Evolutionary conservation across 768 basidiomycete genomes (phyloP).

Genomic region (Nidularia sp.): DNA sequence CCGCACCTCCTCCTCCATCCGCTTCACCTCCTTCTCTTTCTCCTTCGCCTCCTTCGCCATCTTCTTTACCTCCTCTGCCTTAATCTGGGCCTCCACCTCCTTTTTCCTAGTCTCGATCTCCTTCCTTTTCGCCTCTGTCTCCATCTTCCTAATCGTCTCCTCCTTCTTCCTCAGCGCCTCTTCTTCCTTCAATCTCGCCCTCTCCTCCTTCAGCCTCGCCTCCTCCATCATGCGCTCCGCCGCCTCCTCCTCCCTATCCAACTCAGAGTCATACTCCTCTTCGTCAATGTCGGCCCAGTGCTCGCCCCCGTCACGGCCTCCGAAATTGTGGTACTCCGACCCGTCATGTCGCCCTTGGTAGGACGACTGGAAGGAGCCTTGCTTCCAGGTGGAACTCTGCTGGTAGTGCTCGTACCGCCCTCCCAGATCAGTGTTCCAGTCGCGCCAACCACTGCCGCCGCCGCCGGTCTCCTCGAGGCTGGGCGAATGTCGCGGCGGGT

Average conservation of each 20-base stretch:
- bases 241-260: slow-evolving; percentile 7
- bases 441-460: not conserved
- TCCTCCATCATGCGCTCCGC: not conserved
- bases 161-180: slow-evolving; percentile 12
- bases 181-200: slow-evolving; percentile 14
- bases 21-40: slow-evolving; percentile 9
- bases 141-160: slow-evolving; percentile 26
- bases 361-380: slow-evolving; percentile 84
- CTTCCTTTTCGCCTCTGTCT: slow-evolving; percentile 26
- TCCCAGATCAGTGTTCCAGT: no score
- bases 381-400: slow-evolving; percentile 87
- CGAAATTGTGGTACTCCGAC: slow-evolving; percentile 28
- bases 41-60: slow-evolving; percentile 42
- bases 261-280: slow-evolving; percentile 14
- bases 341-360: slow-evolving; percentile 59
- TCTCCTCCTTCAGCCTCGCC: slow-evolving; percentile 13
- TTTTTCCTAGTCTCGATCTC: slow-evolving; percentile 6
- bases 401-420: slow-evolving; percentile 12
- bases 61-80: slow-evolving; percentile 28
- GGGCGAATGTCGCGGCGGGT: not conserved
- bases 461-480: not conserved
- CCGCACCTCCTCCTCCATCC: not conserved
- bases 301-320: slow-evolving; percentile 54
- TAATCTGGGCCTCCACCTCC: slow-evolving; percentile 14
- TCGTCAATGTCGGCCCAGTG: slow-evolving; percentile 58